Base-by-base conservation (phyloP, 805 yeast species). In the Metschnikowia orientalis region DNA sequence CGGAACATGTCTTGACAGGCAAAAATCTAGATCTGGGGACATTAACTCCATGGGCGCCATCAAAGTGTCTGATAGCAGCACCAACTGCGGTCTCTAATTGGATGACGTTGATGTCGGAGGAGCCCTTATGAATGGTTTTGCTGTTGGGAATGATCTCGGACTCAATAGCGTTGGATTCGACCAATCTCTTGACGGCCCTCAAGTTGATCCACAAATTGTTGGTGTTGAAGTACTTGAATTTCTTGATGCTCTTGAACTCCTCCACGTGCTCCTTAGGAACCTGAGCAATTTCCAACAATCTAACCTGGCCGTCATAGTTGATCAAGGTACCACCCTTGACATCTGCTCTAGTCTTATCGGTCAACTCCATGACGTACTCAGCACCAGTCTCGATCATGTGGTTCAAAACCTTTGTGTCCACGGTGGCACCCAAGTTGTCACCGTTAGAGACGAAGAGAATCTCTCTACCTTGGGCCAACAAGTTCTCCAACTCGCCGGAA, bases 31-130 rank as follows among this genome's bases (percentile, higher is more conserved):
- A 77, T 71, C 98, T 86, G 64, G 98, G 97, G 23, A 92, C 98
- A 53, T 88, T 95, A 50, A 92, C 94, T 67, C 98, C 98, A 54
- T 87, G 95, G 18, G 97, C 96, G 51, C 86, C 84, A 47, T 81
- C 72, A 67, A 92, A 92, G 66, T 89, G 90, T 67, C 95, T 84
- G 58, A 92, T 92, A 29, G 97, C 97, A 23, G 98, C 97, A 71
- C 98, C 98, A 50, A 87, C 95, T 18, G 98, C 98, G 31, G 98
- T 92, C 72, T 92, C 98, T 57, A 92, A 78, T 69, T 90, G 98
- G 55, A 90, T 67, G 32, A 90, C 97, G 54, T 81, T 80, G 48
- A 82, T 72, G 47, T 89, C 96, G 32, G 70, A 67, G 47, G 77
- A 76, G 39, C 95, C 95, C 48, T 74, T 73, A 33, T 78, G 73